These are phyloP conservation scores for Coniella vitis DNA, from an alignment of 2,329 filamentous ascomycete species.

Conservation along the genomic window DNA sequence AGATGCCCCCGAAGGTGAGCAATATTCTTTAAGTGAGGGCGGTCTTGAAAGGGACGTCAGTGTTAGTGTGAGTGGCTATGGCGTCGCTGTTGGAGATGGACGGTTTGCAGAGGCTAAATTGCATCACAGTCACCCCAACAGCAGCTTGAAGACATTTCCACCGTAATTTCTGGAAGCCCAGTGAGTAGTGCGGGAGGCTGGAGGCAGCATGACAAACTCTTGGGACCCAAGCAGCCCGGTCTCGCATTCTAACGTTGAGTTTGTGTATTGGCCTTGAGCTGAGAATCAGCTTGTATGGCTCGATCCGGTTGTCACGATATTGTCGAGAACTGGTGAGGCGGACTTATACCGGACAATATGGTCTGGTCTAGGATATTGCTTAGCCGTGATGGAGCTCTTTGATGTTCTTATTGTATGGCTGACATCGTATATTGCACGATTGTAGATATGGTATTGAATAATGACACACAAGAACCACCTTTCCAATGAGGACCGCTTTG, in stretches of 20 bases:
- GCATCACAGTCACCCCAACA: slow-evolving; percentile 11
- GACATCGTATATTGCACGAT: slow-evolving; percentile 1
- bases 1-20: slow-evolving; percentile 13
- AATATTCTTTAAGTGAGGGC: background rate
- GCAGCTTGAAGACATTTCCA: slow-evolving; percentile 11
- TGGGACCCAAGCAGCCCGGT: slow-evolving; percentile 1
- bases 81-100: background rate
- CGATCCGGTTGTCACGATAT: too few relatives aligned
- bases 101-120: slow-evolving; percentile 5
- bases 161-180: slow-evolving; percentile 9
- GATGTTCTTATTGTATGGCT: background rate
- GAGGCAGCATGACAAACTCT: slow-evolving; percentile 3
- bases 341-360: background rate
- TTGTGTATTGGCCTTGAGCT: too few relatives aligned
- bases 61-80: background rate
- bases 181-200: slow-evolving; percentile 13
- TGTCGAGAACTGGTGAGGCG: too few relatives aligned
- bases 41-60: background rate
- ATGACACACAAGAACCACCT: background rate
- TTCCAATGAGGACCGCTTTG: too few relatives aligned
- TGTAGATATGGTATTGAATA: background rate
- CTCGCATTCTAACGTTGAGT: background rate
- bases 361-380: slow-evolving; percentile 1
- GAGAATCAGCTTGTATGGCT: too few relatives aligned
- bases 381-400: background rate